Percentiles rank a stretch among this genome's conserved stretches.
These are phyloP conservation scores for Talaromyces sp. DNA, from an alignment of 2,329 filamentous ascomycete genomes.

Conservation along the genomic window DNA sequence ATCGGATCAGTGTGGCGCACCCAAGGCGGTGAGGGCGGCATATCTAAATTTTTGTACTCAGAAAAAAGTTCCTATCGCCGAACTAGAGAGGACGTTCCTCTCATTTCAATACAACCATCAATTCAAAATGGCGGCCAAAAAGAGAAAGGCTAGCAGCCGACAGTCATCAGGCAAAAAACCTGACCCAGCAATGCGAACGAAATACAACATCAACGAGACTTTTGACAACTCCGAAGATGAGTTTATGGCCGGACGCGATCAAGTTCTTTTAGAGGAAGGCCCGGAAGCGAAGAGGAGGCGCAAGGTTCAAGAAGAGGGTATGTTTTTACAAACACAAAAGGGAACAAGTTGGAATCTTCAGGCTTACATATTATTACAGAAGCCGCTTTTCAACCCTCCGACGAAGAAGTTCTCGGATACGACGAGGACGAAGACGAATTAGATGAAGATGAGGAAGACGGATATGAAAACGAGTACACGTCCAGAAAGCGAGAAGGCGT, in stretches of 20 bases:
- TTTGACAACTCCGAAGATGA: conserved; percentile 94
- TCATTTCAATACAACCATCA: background rate
- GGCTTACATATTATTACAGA: conserved; percentile 42
- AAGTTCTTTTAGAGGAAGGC: conserved; percentile 79
- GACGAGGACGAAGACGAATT: conserved; percentile 50
- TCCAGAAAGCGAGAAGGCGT: conserved; percentile 22
- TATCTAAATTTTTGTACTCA: conserved; percentile 14
- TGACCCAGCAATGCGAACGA: conserved; percentile 31
- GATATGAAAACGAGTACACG: conserved; percentile 42
- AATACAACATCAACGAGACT: conserved; percentile 59
- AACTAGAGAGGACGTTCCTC: background rate
- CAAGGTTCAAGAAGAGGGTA: conserved; percentile 66
- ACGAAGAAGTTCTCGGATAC: conserved; percentile 62
- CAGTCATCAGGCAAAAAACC: conserved; percentile 34
- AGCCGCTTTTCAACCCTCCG: conserved; percentile 57
- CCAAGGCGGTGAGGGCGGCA: conserved; percentile 16
- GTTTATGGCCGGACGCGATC: conserved; percentile 83
- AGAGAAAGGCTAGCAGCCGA: conserved; percentile 66
- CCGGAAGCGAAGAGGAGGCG: conserved; percentile 74
- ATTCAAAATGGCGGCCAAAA: conserved; percentile 42
- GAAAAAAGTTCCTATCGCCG: conserved; percentile 7
- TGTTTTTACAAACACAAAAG: conserved; percentile 13
- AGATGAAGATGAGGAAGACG: conserved; percentile 41
- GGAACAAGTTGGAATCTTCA: conserved; percentile 18
- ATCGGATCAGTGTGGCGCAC: background rate